A percentile compares a stretch with the other conserved stretches of the same genome.
phyloP scores from a whole-genome alignment of 306 rosid species.

The Malus fusca region DNA sequence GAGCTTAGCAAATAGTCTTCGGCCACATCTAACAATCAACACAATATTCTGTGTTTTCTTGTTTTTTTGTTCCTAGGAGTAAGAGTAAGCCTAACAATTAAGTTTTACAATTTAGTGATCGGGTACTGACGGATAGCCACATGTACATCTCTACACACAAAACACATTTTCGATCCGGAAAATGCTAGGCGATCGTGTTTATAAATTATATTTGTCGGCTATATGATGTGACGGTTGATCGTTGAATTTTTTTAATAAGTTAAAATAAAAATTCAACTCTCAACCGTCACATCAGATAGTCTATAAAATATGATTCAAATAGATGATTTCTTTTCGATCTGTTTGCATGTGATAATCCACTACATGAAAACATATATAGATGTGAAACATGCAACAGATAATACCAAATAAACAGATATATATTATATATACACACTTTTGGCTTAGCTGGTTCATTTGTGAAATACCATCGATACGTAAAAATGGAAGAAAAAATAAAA shows the following conservation, averaged over 20 bases:
- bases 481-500: background rate
- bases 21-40: background rate
- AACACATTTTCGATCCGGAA: background rate
- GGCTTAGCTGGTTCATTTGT: background rate
- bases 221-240: no score
- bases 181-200: no score
- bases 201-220: no score
- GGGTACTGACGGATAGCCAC: background rate
- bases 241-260: no score
- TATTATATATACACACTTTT: background rate
- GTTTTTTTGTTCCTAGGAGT: conserved; percentile 5
- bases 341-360: background rate
- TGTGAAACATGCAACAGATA: background rate
- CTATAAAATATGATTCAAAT: no score
- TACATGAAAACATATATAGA: no score
- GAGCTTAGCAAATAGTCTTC: background rate
- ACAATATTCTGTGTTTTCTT: background rate
- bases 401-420: background rate
- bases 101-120: background rate
- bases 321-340: no score
- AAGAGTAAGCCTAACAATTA: background rate
- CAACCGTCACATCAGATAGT: no score
- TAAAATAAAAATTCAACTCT: no score
- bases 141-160: background rate
- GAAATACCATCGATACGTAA: background rate